Conservation (phyloP, 371 early-diverging fungal species). For the Haplosporangium sp. region DNA sequence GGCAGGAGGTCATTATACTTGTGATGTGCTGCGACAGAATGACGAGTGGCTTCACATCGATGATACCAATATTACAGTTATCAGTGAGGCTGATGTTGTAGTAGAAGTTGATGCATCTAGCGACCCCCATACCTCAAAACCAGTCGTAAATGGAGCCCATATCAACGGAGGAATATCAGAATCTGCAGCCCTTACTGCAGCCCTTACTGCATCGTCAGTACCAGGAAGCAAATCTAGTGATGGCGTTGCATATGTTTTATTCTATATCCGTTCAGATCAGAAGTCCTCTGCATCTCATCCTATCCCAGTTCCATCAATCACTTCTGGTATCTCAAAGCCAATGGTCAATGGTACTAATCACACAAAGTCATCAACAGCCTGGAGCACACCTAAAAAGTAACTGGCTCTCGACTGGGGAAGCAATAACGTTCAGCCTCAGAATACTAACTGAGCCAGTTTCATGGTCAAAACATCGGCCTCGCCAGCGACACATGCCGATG, state of each 20-base stretch:
- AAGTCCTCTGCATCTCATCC: conserved; percentile 16
- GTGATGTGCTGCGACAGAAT: conserved; percentile 82
- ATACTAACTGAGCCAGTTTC: not conserved
- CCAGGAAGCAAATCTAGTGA: conserved; percentile 57
- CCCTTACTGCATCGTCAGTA: conserved; percentile 41
- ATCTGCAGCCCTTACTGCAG: conserved; percentile 40
- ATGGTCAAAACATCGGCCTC: not conserved
- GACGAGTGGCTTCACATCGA: conserved; percentile 93
- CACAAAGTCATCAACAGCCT: conserved; percentile 21
- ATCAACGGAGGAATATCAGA: conserved; percentile 29
- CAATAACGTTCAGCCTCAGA: not conserved
- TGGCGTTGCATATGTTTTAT: conserved; percentile 68
- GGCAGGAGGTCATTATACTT: conserved; percentile 97
- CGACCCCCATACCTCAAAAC: conserved; percentile 16
- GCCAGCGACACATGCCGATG: not conserved
- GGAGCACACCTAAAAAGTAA: conserved; percentile 41
- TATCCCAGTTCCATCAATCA: conserved; percentile 3
- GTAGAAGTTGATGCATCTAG: conserved; percentile 58
- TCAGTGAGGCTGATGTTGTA: conserved; percentile 77
- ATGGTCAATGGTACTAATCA: conserved; percentile 22
- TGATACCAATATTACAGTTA: conserved; percentile 81
- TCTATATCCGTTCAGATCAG: conserved; percentile 62
- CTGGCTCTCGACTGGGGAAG: not conserved
- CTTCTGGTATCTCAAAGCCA: conserved; percentile 16
- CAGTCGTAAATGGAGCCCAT: conserved; percentile 16